These are phyloP conservation scores for Dillenia turbinata DNA, from an alignment of 164 flowering plant species.

Conservation along the genomic window DNA sequence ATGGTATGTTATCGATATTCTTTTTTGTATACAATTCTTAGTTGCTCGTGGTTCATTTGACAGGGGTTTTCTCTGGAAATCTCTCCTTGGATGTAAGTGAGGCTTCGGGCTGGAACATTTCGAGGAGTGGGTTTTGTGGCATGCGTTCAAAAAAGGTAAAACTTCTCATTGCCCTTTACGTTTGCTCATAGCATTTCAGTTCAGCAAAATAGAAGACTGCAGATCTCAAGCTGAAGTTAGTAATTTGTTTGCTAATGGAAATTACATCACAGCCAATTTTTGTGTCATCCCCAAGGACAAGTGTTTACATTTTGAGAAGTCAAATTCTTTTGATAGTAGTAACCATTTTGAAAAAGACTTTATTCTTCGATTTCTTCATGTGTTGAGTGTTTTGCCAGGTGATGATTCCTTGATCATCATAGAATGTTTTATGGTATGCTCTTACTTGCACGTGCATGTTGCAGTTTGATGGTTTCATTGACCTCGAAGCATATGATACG, in stretches of 20 bases:
- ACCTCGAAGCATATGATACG: conserved; percentile 86
- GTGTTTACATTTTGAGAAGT: no score
- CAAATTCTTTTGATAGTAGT: no score
- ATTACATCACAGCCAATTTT: background rate
- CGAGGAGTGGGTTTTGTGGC: conserved; percentile 93
- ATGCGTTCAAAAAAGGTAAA: conserved; percentile 91
- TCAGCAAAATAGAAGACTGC: no score
- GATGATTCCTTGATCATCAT: no score
- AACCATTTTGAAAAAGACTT: no score
- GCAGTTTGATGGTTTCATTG: conserved; percentile 96
- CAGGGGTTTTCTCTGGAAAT: conserved; percentile 89
- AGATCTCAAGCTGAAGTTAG: no score
- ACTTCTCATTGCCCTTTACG: no score
- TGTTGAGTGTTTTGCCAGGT: no score
- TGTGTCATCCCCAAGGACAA: background rate
- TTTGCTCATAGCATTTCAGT: no score
- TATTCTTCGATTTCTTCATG: no score
- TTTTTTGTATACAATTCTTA: background rate
- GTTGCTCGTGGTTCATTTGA: conserved; percentile 2
- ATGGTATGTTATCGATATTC: no score
- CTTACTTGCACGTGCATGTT: background rate
- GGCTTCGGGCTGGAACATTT: conserved; percentile 72
- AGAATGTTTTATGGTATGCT: no score
- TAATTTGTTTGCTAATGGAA: background rate
- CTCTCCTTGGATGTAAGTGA: conserved; percentile 73